Evolutionary conservation across 192 early-diverging fungal species (phyloP), one percentile per base, ranked within the genome.

Genomic region (Backusella parvicylindrica): DNA sequence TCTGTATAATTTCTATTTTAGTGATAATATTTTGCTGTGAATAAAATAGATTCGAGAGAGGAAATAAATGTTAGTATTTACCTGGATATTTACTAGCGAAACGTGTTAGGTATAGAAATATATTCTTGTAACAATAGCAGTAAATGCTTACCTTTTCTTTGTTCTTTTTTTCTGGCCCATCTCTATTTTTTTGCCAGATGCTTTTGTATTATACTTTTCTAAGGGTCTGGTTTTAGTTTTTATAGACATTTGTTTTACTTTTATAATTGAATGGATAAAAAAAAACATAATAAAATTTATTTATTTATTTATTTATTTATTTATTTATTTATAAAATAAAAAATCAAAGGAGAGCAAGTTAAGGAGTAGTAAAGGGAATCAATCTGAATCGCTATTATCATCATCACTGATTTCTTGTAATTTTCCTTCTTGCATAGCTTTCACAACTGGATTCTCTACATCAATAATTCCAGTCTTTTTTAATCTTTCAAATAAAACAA

Each of bases 401-500:
- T 69, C 32, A 53, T 67, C 26, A 23, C 73, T 75, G 6, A 77
- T 60, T 56, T 81, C 75, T 41, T 77, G 40, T 12, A 81, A 75
- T 13, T 69, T 70, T 16, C 65, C 74, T 37, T 76, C 84, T 68
- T 86, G 70, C 74, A 75, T 74, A 6, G 91, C 92, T 15, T 88
- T 83, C 38, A 87, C 86, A 33, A 93, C 77, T 1, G 92, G 92
- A 70, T 95, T 91, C 6, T 88, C 89, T 1, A 91, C 91, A 81
- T 95, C 87, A 73, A 99, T 93, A 3, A 99, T 82, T 26, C 98
- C 98, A 7, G 93, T 97, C 72, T 91, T 92, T 70, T 98, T 95
- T 38, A 98, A 83, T 73, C 94, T 87, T 71, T 99, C 96, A 85
- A 99, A 96, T 81, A 98, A 85, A 1, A 96, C 96, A 86, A 98